Evolutionary conservation across 176 grass and related monocot genomes (phyloP), one percentile per base, ranked within the genome.

Genomic region (Ananas comosus): DNA sequence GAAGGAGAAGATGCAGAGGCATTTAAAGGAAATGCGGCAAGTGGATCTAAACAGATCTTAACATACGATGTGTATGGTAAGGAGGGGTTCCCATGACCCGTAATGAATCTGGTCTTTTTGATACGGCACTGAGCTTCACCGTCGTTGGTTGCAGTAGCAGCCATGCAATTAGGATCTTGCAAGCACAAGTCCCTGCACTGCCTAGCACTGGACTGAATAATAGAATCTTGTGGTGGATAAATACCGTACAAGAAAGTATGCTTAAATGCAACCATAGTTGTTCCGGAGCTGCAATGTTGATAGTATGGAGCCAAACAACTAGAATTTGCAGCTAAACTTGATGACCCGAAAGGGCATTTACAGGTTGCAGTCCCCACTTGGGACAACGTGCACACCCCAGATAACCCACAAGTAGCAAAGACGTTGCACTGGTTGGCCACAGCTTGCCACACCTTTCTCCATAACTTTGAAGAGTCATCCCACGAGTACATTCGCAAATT

Each of bases 401-500:
- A 67, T 13, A 10, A 10, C 5, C 65, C 65, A 49, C 65, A 67
- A 47, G 65, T 67, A 47, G 65, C 65, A 49, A 67, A 67, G 24
- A 67, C 65, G 47, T 48, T 33, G 48, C 65, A 67, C 9, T 67
- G 65, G 33, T 67, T 67, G 16, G 27, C 42, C 65, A 67, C 13
- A 49, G 65, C 65, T 49, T 67, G 65, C 65, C 65, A 67, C 28
- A 47, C 65, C 33, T 10, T 14, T 48, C 65, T 67, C 65, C 65
- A 67, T 67, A 33, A 67, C 7, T 67, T 67, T 27, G 16, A 67
- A 67, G 27, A 21, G 16, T n/a, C 48, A 67, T 27, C 65, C 65
- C 65, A 67, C 47, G 65, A 67, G 28, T 67, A 67, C 65, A 67
- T 67, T 13, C 65, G 27, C 29, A 67, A 33, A 67, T 67, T 67